Percentiles rank a stretch among this genome's conserved stretches.
These are phyloP conservation scores for Ogataea henricii DNA, from an alignment of 805 yeast genomes.

Conservation along the genomic window DNA sequence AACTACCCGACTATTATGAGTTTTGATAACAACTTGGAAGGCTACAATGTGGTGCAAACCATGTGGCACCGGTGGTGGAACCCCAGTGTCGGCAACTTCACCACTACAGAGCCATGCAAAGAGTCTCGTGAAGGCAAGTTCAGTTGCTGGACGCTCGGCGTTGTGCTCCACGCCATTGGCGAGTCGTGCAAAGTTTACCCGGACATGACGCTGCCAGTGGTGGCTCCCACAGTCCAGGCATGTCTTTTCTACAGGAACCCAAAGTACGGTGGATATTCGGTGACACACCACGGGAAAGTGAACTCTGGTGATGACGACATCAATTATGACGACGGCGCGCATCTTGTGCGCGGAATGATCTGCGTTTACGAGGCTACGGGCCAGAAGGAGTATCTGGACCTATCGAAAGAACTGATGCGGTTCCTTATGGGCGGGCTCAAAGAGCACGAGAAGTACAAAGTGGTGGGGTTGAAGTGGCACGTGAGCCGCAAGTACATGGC, in stretches of 20 bases:
- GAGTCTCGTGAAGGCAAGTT: conserved; percentile 54
- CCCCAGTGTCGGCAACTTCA: conserved; percentile 38
- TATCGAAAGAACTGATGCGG: conserved; percentile 58
- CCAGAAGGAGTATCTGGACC: conserved; percentile 51
- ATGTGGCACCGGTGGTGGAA: conserved; percentile 47
- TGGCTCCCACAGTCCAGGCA: conserved; percentile 51
- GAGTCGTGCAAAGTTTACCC: conserved; percentile 62
- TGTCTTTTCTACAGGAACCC: conserved; percentile 55
- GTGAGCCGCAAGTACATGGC: conserved; percentile 58
- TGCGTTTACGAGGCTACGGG: conserved; percentile 70
- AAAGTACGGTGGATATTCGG: conserved; percentile 58
- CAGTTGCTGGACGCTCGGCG: conserved; percentile 69
- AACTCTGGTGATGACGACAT: conserved; percentile 58
- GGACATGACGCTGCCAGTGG: conserved; percentile 52
- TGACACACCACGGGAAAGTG: conserved; percentile 58
- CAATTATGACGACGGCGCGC: conserved; percentile 76
- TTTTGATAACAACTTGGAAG: conserved; percentile 37
- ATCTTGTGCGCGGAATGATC: conserved; percentile 65
- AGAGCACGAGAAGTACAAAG: conserved; percentile 48
- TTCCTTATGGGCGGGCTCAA: conserved; percentile 73
- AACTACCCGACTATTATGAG: conserved; percentile 19
- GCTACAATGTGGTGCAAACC: conserved; percentile 40
- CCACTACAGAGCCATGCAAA: conserved; percentile 42
- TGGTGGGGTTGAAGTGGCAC: conserved; percentile 67
- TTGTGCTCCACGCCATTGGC: conserved; percentile 63